A percentile compares a stretch with the other conserved stretches of the same genome.
phyloP scores from a whole-genome alignment of 2,329 filamentous ascomycete genomes.

The Talaromyces sp. region DNA sequence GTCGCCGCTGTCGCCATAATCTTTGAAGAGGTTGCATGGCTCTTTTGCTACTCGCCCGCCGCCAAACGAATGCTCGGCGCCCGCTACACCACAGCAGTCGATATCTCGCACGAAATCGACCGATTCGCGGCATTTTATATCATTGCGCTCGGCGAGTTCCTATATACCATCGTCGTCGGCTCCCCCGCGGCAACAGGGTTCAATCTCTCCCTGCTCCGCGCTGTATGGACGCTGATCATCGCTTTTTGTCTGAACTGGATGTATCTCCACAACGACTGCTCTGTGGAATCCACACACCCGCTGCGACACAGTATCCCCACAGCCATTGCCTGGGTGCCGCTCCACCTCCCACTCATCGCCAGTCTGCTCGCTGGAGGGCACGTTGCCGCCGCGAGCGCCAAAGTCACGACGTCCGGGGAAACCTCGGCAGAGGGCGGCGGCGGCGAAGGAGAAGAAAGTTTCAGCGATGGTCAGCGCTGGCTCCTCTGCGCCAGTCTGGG shows the following conservation, averaged over 20 bases:
- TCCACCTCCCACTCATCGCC: conserved; percentile 44
- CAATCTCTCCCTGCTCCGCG: conserved; percentile 41
- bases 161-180: conserved; percentile 47
- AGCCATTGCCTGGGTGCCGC: conserved; percentile 43
- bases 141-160: conserved; percentile 49
- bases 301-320: conserved; percentile 43
- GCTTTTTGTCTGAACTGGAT: conserved; percentile 51
- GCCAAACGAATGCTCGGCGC: conserved; percentile 41
- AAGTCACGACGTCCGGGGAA: background rate
- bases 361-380: conserved; percentile 47
- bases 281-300: conserved; percentile 40
- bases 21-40: conserved; percentile 42
- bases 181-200: conserved; percentile 44
- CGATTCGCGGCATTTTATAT: conserved; percentile 50
- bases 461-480: conserved; percentile 45
- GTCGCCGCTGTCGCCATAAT: conserved; percentile 41
- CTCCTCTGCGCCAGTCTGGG: conserved; percentile 45
- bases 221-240: conserved; percentile 47
- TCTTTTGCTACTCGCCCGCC: conserved; percentile 42
- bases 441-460: conserved; percentile 25
- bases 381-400: conserved; percentile 39
- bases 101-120: conserved; percentile 49
- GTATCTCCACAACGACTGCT: conserved; percentile 47
- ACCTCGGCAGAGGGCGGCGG: background rate
- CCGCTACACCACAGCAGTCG: conserved; percentile 46